Conservation (phyloP, 495 filamentous ascomycete species). For the Penicillium riverlandense region DNA sequence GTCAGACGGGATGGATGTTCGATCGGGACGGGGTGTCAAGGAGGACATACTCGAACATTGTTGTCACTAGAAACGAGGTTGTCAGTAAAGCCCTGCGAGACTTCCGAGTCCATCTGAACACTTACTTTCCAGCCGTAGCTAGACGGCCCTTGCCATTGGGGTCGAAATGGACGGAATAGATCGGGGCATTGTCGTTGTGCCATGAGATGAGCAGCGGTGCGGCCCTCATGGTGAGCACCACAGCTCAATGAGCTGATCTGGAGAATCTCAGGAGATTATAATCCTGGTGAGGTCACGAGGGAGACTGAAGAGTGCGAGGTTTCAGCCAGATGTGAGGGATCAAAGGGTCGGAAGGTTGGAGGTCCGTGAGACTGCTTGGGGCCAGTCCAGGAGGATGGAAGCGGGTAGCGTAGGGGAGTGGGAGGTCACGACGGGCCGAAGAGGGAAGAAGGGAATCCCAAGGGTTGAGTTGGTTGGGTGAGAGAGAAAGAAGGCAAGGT, state of each 20-base stretch:
- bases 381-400: no score
- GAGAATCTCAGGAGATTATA: background rate
- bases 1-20: slow-evolving; percentile 22
- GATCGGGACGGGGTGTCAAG: slow-evolving; percentile 2
- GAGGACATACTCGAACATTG: slow-evolving; percentile 75
- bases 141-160: slow-evolving; percentile 87
- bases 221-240: slow-evolving; percentile 67
- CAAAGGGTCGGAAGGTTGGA: no score
- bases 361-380: no score
- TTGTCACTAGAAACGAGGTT: slow-evolving; percentile 57
- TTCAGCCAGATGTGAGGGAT: no score
- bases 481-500: no score
- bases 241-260: slow-evolving; percentile 18
- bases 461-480: no score
- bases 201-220: slow-evolving; percentile 87
- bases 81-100: slow-evolving; percentile 4
- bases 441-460: no score
- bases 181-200: slow-evolving; percentile 91
- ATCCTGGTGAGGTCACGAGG: background rate
- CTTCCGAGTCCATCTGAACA: background rate
- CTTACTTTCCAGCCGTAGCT: slow-evolving; percentile 76
- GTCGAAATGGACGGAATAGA: slow-evolving; percentile 95
- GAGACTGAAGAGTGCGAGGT: no score
- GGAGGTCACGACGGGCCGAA: no score
- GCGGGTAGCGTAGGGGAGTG: no score